Evolutionary conservation across 352 stramenopile genomes (phyloP).

Genomic region (Pythium dissimile): DNA sequence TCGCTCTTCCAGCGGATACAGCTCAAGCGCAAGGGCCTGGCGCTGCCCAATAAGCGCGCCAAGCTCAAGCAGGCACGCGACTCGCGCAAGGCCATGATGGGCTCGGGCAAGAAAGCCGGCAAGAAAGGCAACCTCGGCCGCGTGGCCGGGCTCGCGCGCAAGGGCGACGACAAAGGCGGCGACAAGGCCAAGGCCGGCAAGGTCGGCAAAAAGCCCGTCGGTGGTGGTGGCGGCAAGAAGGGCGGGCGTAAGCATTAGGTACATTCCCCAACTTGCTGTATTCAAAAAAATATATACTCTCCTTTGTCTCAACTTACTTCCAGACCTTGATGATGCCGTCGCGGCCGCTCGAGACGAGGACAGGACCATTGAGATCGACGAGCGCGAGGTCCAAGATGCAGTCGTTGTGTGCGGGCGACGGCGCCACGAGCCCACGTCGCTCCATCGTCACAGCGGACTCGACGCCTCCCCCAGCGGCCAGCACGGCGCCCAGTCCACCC

Average conservation of each 20-base stretch:
- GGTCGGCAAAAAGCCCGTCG: slow-evolving; percentile 10
- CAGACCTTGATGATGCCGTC: slow-evolving; percentile 97
- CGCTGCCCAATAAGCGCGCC: slow-evolving; percentile 74
- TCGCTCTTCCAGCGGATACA: slow-evolving; percentile 89
- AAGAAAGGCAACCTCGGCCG: slow-evolving; percentile 35
- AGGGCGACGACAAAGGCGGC: slow-evolving; percentile 16
- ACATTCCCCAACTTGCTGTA: neutral
- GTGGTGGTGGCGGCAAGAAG: slow-evolving; percentile 20
- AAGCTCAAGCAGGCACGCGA: slow-evolving; percentile 80
- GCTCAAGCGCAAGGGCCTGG: slow-evolving; percentile 76
- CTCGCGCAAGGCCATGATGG: slow-evolving; percentile 63
- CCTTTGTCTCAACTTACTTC: too few relatives aligned
- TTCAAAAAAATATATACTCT: too few relatives aligned
- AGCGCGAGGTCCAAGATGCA: slow-evolving; percentile 95
- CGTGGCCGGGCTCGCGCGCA: slow-evolving; percentile 20
- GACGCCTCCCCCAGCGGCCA: slow-evolving; percentile 50
- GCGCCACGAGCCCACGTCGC: slow-evolving; percentile 80
- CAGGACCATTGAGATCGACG: slow-evolving; percentile 88
- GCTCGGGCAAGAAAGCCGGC: slow-evolving; percentile 37
- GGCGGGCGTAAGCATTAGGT: slow-evolving; percentile 13
- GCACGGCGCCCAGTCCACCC: slow-evolving; percentile 39
- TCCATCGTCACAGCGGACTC: slow-evolving; percentile 82
- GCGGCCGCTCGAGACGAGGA: slow-evolving; percentile 91
- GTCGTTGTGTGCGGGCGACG: slow-evolving; percentile 90
- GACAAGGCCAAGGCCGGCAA: slow-evolving; percentile 8